Evolutionary conservation across 225 moss, liverwort and hornwort genomes (phyloP), one percentile per base, ranked within the genome.

Genomic region (Asterella californica): DNA sequence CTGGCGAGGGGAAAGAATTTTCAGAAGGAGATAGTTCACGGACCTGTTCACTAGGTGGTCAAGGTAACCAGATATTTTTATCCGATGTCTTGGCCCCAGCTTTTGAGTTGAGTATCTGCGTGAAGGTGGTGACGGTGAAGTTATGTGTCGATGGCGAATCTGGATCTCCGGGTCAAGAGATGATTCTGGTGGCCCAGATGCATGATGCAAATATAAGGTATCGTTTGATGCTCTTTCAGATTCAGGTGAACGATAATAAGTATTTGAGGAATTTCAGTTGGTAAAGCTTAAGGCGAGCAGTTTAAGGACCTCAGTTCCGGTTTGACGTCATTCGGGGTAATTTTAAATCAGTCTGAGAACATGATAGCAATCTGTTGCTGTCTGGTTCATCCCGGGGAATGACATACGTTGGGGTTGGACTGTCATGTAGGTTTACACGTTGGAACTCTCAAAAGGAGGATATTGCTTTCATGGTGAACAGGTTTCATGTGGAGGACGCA

Each of bases 401-500:
- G 5, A 42, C 68, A 69, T 69, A 37, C 19, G 68, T 38, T 24
- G 53, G 52, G 14, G 18, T 76, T 29, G 3, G 15, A 42, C 4
- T 1, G 36, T 81, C 76, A 78, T 81, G 81, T 88, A 96, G 96
- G 88, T 92, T 67, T 55, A 85, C 86, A 33, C 89, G 86, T 72
- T 82, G 89, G 87, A 82, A 84, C 32, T 76, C 72, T 48, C 81
- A 83, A 5, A 79, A 34, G 75, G 80, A 87, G 74, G 91, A 90
- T 78, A 25, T 90, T 76, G 86, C 87, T 70, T 78, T 92, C 76
- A 75, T 86, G 60, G 83, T 92, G 34, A 91, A 89, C 86, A 87
- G 86, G 27, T 83, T 94, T 76, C 89, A 89, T 83, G 85, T 91
- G 72, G 94, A 94, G 83, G 94, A 96, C 87, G 89, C 84, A 69